phyloP scores from a whole-genome alignment of 225 moss, liverwort and hornwort species.

The Marchantia polymorpha region DNA sequence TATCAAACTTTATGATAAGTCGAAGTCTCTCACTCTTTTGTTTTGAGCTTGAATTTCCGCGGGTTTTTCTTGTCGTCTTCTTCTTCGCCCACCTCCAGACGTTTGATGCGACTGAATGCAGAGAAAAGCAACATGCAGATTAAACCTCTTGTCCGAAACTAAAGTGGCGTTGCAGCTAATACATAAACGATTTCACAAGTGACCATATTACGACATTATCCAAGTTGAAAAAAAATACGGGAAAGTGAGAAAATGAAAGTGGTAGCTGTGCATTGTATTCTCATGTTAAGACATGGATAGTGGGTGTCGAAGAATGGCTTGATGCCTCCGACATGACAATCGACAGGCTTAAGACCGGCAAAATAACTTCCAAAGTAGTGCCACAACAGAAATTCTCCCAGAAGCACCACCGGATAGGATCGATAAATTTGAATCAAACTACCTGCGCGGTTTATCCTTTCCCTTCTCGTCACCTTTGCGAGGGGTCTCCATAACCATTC shows the following conservation, averaged over 20 bases:
- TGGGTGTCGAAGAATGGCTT: no score
- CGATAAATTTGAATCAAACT: neutral
- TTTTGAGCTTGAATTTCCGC: slow-evolving; percentile 84
- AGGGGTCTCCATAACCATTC: slow-evolving; percentile 62
- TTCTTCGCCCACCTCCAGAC: slow-evolving; percentile 71
- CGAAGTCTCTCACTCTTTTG: slow-evolving; percentile 59
- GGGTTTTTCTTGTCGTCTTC: slow-evolving; percentile 87
- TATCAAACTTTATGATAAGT: neutral
- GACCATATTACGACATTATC: no score
- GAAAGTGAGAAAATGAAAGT: no score
- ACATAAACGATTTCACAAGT: no score
- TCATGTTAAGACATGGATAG: neutral
- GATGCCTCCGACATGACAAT: neutral
- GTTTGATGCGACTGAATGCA: slow-evolving; percentile 64
- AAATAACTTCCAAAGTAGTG: neutral
- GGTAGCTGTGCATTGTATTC: neutral
- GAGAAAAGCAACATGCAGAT: neutral
- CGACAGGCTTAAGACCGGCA: neutral
- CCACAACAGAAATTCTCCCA: neutral
- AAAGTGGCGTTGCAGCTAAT: no score
- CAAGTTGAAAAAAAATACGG: no score
- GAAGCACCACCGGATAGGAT: neutral
- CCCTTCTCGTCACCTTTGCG: slow-evolving; percentile 46
- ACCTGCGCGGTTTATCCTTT: slow-evolving; percentile 53
- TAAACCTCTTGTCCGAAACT: no score